Percentiles rank a stretch among this genome's conserved stretches.
Evolutionary conservation across 805 yeast species (phyloP).

Genomic region (Candida ascalaphidarum): DNA sequence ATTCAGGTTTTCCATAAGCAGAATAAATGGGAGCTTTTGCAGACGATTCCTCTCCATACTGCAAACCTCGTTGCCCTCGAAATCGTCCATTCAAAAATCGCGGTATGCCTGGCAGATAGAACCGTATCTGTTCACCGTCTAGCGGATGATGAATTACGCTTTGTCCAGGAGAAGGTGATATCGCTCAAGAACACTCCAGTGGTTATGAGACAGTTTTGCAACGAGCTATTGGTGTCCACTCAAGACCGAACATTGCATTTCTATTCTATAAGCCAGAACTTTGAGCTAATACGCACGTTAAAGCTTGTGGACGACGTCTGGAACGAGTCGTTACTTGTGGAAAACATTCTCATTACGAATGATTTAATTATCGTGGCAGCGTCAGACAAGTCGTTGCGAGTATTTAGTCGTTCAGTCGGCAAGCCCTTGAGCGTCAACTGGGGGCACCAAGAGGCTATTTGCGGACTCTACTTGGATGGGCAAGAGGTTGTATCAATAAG

Average conservation of each 20-base stretch:
- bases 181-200: conserved; percentile 45
- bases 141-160: conserved; percentile 9
- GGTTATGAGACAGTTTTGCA: conserved; percentile 23
- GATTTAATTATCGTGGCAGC: conserved; percentile 33
- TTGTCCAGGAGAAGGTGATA: conserved; percentile 36
- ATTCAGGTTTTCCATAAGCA: conserved; percentile 41
- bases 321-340: conserved; percentile 37
- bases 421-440: conserved; percentile 42
- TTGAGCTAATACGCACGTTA: conserved; percentile 27
- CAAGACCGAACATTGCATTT: conserved; percentile 41
- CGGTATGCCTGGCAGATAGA: conserved; percentile 55
- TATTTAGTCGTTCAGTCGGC: conserved; percentile 38
- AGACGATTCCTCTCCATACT: conserved; percentile 52
- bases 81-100: conserved; percentile 22
- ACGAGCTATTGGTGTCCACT: conserved; percentile 42
- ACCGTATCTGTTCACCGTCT: conserved; percentile 46
- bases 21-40: conserved; percentile 41
- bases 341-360: conserved; percentile 27
- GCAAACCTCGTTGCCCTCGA: conserved; percentile 40
- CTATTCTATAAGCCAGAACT: conserved; percentile 21
- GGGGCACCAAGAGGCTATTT: conserved; percentile 44
- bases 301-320: conserved; percentile 30
- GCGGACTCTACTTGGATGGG: conserved; percentile 25
- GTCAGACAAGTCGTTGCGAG: conserved; percentile 50
- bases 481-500: conserved; percentile 35